These are phyloP conservation scores for Xylariomycetidae sp. DNA, from an alignment of 2,329 filamentous ascomycete genomes.

Conservation along the genomic window DNA sequence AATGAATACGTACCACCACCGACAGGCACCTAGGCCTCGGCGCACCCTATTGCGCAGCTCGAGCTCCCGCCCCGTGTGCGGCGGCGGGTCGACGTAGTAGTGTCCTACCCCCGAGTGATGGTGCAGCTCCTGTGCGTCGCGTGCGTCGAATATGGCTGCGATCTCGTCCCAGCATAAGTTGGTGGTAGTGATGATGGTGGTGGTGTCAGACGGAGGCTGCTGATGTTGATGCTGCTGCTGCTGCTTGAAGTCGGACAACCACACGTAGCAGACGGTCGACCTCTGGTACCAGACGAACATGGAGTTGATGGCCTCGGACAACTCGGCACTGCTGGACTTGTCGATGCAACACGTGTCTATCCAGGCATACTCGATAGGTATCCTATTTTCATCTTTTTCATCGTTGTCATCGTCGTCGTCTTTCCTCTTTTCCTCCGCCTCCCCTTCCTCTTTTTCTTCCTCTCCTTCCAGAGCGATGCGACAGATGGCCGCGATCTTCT, in stretches of 20 bases:
- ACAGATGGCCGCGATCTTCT: constrained; percentile 13
- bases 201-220: too few relatives aligned
- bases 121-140: not conserved
- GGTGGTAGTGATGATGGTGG: too few relatives aligned
- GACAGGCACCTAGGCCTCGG: not conserved
- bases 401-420: too few relatives aligned
- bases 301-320: constrained; percentile 17
- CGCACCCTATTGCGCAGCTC: not conserved
- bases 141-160: not conserved
- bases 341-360: constrained; percentile 23
- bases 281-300: constrained; percentile 15
- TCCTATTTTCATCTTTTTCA: too few relatives aligned
- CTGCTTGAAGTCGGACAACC: constrained; percentile 27
- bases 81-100: not conserved
- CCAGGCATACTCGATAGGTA: constrained; percentile 17
- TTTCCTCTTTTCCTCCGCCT: too few relatives aligned
- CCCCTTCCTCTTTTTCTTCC: too few relatives aligned
- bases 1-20: too few relatives aligned
- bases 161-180: not conserved
- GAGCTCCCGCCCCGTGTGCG: not conserved
- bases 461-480: constrained; percentile 5
- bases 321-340: constrained; percentile 14
- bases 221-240: too few relatives aligned
- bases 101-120: too few relatives aligned
- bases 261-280: constrained; percentile 14